Conservation (phyloP, 2,329 filamentous ascomycete genomes). For the Thelonectria olida region DNA sequence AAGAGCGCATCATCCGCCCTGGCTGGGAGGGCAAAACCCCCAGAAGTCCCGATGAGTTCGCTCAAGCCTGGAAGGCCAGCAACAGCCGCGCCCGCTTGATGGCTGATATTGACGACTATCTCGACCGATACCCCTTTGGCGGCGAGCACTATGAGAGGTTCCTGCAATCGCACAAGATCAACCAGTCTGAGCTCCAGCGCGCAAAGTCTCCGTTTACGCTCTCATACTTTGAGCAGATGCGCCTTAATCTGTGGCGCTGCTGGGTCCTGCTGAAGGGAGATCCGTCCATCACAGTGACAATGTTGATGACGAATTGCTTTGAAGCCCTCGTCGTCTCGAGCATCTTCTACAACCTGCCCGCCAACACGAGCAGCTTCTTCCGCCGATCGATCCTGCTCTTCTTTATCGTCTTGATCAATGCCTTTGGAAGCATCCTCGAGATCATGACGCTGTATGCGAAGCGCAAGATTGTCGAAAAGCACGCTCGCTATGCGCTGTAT, state of each 20-base stretch:
- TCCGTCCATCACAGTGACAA: conserved; percentile 25
- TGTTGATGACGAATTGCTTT: conserved; percentile 31
- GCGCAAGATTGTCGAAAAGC: conserved; percentile 45
- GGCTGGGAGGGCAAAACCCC: conserved; percentile 46
- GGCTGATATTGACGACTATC: conserved; percentile 43
- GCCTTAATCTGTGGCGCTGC: conserved; percentile 22
- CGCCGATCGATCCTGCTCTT: conserved; percentile 24
- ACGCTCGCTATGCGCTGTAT: conserved; percentile 44
- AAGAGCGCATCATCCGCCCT: conserved; percentile 44
- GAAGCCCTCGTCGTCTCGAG: conserved; percentile 26
- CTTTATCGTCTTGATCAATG: conserved; percentile 32
- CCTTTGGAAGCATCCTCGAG: conserved; percentile 31
- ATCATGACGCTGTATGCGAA: conserved; percentile 38
- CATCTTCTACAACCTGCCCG: conserved; percentile 29
- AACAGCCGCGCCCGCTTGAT: conserved; percentile 33
- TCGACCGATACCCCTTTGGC: conserved; percentile 32
- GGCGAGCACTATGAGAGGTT: conserved; percentile 34
- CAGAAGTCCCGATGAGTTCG: conserved; percentile 48
- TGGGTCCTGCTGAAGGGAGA: conserved; percentile 25
- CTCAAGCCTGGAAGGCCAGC: conserved; percentile 42
- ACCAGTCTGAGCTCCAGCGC: conserved; percentile 28
- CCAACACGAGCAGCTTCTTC: conserved; percentile 23
- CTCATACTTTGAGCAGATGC: conserved; percentile 23
- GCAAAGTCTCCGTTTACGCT: conserved; percentile 29
- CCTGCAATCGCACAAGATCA: conserved; percentile 20